Base-by-base conservation (phyloP, 176 grass and related monocot species). In the Pontederia crassipes region DNA sequence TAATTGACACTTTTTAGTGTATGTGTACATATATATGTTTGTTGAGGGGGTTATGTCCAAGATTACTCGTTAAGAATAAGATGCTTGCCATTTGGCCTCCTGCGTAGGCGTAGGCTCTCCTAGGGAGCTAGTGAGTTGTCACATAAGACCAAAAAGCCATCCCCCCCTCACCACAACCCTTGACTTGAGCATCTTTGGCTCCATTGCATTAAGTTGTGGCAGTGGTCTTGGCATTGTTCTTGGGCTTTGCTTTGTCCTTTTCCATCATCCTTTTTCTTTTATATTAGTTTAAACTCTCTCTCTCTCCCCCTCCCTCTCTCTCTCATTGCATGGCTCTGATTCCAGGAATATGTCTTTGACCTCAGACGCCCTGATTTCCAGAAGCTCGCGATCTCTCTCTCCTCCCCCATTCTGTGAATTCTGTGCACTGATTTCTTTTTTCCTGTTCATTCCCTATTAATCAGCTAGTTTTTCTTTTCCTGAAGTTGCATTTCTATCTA, bases 281-380 rank as follows among this genome's bases (percentile, higher is more conserved):
- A 51, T 70, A 76, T 82, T 67, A 83, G 78, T 80, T 86, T 74
- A 72, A 24, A 24, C 20, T 76, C 66, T 85, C 88, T 80, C 55
- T 65, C 82, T 40, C 32, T 40, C 1, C 32, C 6, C 32, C 32
- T 2, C 32, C 3, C 32, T 2, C 32, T 40, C 32, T 40, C 32
- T 40, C 76, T 74, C 79, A 75, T 78, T 88, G 84, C 87, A 82
- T 85, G 87, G 82, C 93, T 86, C 84, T 89, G 81, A 87, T 98
- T 92, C 77, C 81, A 74, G 77, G 79, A 71, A 68, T 77, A 69
- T 64, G 81, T 78, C 50, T 89, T 89, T 92, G 81, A 88, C 74
- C 72, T 83, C 81, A 89, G 79, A 80, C 88, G 76, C 87, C 61
- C 81, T 85, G 74, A 78, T 83, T 70, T 79, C 83, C 82, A 88